Percentiles rank a stretch among this genome's conserved stretches.
Evolutionary conservation across 345 rosid genomes (phyloP).

Genomic region (Corymbia maculata): DNA sequence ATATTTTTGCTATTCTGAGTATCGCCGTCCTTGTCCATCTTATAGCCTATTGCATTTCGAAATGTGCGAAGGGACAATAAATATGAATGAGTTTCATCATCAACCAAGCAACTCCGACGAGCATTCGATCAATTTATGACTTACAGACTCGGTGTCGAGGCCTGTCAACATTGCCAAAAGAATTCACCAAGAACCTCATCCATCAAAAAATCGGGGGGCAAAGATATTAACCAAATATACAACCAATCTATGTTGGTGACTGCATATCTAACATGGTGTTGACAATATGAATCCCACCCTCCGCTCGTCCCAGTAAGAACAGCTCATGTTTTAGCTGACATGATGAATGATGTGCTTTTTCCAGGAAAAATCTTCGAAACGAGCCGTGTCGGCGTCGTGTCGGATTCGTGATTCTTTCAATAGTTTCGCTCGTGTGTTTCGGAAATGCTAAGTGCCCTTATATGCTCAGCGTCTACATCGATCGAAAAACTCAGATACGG

Average conservation of each 20-base stretch:
- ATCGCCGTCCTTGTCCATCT: neutral
- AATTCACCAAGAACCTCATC: neutral
- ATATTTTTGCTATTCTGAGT: neutral
- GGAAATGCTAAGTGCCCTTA: neutral
- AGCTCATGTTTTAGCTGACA: neutral
- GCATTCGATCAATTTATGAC: neutral
- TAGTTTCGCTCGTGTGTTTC: neutral
- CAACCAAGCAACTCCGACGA: neutral
- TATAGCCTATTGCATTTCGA: neutral
- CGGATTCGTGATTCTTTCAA: neutral
- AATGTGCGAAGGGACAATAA: too few relatives aligned
- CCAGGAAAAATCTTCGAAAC: neutral
- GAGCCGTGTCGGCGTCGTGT: neutral
- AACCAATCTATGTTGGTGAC: neutral
- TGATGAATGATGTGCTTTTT: neutral
- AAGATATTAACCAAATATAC: neutral
- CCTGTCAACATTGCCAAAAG: neutral
- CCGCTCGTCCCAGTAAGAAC: neutral
- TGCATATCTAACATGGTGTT: neutral
- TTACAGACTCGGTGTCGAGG: neutral
- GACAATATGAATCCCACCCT: neutral
- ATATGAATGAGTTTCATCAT: neutral
- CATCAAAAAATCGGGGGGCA: neutral
- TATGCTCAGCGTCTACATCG: neutral
- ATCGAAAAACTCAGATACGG: accelerated